Evolutionary conservation across 805 yeast genomes (phyloP).

Genomic region (Kurtzmaniella cleridarum): DNA sequence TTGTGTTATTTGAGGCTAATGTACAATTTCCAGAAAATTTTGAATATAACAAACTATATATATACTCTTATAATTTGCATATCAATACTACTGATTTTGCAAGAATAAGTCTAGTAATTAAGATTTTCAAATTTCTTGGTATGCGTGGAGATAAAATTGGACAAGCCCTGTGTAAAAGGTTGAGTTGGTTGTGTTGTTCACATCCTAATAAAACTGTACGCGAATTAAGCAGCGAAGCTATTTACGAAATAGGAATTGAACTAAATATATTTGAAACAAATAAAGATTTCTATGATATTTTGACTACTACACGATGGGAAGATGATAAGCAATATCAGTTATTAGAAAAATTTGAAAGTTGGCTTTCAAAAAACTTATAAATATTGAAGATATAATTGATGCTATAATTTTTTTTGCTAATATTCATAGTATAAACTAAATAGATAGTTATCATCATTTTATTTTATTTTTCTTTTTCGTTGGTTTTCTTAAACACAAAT

Average conservation of each 20-base stretch:
- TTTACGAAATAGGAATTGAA: slow-evolving; percentile 33
- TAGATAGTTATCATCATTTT: neutral
- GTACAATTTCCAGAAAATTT: slow-evolving; percentile 23
- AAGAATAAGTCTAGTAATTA: slow-evolving; percentile 35
- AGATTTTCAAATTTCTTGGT: slow-evolving; percentile 39
- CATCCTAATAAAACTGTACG: slow-evolving; percentile 31
- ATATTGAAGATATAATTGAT: neutral
- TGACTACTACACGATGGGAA: slow-evolving; percentile 13
- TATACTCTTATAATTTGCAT: slow-evolving; percentile 52
- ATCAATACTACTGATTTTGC: slow-evolving; percentile 39
- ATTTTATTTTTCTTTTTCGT: no score
- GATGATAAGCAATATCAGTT: neutral
- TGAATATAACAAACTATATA: slow-evolving; percentile 31
- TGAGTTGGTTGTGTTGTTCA: slow-evolving; percentile 21
- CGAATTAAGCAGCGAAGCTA: slow-evolving; percentile 33
- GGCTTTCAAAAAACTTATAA: neutral
- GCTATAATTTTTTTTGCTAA: neutral
- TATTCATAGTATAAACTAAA: neutral
- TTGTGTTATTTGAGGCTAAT: slow-evolving; percentile 37
- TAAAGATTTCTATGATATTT: neutral
- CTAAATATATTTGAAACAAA: slow-evolving; percentile 1
- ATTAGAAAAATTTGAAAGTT: slow-evolving; percentile 1
- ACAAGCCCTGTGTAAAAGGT: slow-evolving; percentile 12
- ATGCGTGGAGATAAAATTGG: slow-evolving; percentile 7
- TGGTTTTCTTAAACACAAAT: no score